Evolutionary conservation across 2,329 filamentous ascomycete genomes (phyloP).

Genomic region (Colletotrichum scovillei): DNA sequence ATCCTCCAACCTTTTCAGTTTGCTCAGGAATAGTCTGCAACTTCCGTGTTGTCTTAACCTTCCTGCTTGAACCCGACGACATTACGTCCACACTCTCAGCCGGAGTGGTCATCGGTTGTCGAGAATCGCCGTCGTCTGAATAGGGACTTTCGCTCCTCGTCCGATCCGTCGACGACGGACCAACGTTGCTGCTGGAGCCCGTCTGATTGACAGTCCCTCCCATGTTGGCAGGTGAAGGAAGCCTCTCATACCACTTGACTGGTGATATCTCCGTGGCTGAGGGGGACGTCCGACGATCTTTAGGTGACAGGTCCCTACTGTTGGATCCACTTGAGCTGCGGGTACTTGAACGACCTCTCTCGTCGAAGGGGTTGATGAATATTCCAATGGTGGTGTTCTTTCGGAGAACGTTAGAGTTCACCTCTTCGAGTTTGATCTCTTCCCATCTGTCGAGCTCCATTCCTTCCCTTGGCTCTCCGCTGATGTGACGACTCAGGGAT

Average conservation of each 20-base stretch:
- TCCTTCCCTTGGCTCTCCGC: background rate
- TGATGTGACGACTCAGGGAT: no score
- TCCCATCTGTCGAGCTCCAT: background rate
- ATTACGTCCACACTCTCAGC: background rate
- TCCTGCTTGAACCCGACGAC: accelerated
- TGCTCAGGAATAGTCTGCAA: background rate
- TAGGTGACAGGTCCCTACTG: background rate
- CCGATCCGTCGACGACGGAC: background rate
- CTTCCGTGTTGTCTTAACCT: background rate
- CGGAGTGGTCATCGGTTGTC: background rate
- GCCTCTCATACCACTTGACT: background rate
- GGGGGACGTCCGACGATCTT: background rate
- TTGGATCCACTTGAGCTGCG: background rate
- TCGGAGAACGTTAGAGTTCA: no score
- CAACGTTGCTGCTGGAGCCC: background rate
- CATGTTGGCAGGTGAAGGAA: background rate
- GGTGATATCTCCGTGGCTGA: background rate
- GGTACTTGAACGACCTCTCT: background rate
- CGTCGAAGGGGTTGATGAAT: background rate
- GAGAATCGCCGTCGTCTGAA: background rate
- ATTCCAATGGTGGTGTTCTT: background rate
- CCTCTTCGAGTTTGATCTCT: background rate
- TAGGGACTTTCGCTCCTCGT: background rate
- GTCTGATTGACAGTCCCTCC: background rate
- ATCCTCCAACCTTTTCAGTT: background rate